phyloP scores from a whole-genome alignment of 495 filamentous ascomycete species.

The Thermothielavioides terrestris region DNA sequence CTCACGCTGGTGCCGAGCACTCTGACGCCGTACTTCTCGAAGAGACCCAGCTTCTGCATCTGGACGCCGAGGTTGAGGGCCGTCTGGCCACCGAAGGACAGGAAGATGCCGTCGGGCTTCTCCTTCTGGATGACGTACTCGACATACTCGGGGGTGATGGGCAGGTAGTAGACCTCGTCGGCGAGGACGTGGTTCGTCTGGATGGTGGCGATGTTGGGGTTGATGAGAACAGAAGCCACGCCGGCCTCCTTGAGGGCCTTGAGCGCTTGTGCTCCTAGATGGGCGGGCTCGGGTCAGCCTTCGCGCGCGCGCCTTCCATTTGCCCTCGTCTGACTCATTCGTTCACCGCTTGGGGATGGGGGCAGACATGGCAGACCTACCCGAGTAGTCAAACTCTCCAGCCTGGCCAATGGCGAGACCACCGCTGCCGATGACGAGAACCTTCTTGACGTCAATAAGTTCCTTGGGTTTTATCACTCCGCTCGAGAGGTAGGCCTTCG shows the following conservation, averaged over 20 bases:
- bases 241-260: constrained; percentile 97
- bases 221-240: constrained; percentile 91
- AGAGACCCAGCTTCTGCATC: constrained; percentile 93
- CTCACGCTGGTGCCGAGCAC: constrained; percentile 92
- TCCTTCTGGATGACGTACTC: constrained; percentile 94
- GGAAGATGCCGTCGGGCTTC: constrained; percentile 91
- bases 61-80: constrained; percentile 92
- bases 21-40: constrained; percentile 88
- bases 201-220: constrained; percentile 98
- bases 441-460: constrained; percentile 90
- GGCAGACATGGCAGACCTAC: constrained; percentile 38
- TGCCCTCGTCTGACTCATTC: constrained; percentile 26
- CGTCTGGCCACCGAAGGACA: constrained; percentile 96
- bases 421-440: constrained; percentile 92
- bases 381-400: constrained; percentile 98
- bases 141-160: constrained; percentile 92
- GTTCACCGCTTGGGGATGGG: constrained; percentile 14
- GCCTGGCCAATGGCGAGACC: constrained; percentile 97
- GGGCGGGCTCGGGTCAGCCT: constrained; percentile 15
- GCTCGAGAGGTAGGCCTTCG: constrained; percentile 80
- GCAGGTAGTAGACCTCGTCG: constrained; percentile 98
- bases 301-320: not conserved
- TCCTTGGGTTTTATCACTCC: constrained; percentile 69
- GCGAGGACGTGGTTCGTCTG: constrained; percentile 93
- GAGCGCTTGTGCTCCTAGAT: constrained; percentile 81